These are phyloP conservation scores for Leishmania gerbilli DNA, from an alignment of 208 protist genomes.

Conservation along the genomic window DNA sequence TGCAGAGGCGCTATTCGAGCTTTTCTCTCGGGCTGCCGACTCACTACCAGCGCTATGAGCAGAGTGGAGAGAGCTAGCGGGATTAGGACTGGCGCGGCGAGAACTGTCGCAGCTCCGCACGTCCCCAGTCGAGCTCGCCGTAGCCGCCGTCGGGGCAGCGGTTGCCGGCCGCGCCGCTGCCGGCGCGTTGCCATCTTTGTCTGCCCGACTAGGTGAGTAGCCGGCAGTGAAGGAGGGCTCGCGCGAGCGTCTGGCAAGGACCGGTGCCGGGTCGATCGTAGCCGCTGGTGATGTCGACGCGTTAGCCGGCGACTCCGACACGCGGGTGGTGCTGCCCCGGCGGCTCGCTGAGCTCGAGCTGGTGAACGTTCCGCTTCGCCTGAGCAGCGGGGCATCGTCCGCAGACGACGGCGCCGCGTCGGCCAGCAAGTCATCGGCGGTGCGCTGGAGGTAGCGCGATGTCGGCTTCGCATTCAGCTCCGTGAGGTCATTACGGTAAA, in stretches of 20 bases:
- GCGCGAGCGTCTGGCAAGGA: constrained; percentile 13
- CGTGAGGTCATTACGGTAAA: constrained; percentile 55
- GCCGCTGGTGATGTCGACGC: background rate
- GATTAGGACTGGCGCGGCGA: background rate
- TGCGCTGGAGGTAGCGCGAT: constrained; percentile 44
- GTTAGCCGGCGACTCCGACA: constrained; percentile 4
- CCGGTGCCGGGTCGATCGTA: background rate
- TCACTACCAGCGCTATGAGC: background rate
- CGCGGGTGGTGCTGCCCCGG: constrained; percentile 5
- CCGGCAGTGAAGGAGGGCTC: background rate
- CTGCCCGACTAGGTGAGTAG: background rate
- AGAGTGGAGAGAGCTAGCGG: background rate
- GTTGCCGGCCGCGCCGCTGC: background rate
- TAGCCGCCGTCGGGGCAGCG: background rate
- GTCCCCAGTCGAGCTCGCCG: too few relatives aligned
- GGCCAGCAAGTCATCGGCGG: constrained; percentile 24
- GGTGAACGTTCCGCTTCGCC: background rate
- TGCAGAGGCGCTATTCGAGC: background rate
- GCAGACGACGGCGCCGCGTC: background rate
- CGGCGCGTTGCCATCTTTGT: background rate
- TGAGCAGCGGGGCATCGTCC: background rate
- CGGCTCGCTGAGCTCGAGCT: background rate
- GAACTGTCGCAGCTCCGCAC: background rate
- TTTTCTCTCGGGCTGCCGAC: background rate
- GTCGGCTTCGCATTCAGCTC: constrained; percentile 52